phyloP scores from a whole-genome alignment of 2,329 filamentous ascomycete species.

The Colletotrichum chrysophilum region DNA sequence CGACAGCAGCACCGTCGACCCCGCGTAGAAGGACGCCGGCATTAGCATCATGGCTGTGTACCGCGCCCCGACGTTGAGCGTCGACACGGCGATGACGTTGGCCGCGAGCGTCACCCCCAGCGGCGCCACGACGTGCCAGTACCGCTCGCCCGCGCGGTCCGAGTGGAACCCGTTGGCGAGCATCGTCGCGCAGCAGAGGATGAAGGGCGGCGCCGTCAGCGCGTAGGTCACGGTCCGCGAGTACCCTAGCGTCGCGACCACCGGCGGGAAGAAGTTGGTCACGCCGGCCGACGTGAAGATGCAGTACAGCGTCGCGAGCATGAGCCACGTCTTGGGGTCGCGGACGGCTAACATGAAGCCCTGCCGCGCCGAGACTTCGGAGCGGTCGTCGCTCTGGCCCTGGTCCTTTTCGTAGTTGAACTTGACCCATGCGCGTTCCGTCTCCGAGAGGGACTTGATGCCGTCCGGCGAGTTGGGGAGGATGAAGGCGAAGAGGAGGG shows the following conservation, averaged over 20 bases:
- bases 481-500: constrained; percentile 2
- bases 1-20: neutral
- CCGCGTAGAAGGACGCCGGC: neutral
- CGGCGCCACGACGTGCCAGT: neutral
- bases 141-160: neutral
- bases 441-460: neutral
- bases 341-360: constrained; percentile 1
- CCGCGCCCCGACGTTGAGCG: neutral
- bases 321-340: neutral
- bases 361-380: constrained; percentile 3
- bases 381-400: neutral
- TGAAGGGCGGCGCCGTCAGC: neutral
- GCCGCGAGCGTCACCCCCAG: neutral
- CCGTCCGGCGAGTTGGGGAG: constrained; percentile 9
- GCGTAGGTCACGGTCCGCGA: neutral
- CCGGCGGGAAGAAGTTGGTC: neutral
- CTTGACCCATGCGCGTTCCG: constrained; percentile 12
- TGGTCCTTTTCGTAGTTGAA: constrained; percentile 12
- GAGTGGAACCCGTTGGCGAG: neutral
- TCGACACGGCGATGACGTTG: neutral
- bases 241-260: neutral
- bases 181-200: neutral
- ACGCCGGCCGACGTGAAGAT: neutral
- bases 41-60: neutral
- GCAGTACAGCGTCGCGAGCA: neutral